Percentiles rank a stretch among this genome's conserved stretches.
phyloP scores from a whole-genome alignment of 108 stramenopile species.

The Pseudonitzschia delicatissima region DNA sequence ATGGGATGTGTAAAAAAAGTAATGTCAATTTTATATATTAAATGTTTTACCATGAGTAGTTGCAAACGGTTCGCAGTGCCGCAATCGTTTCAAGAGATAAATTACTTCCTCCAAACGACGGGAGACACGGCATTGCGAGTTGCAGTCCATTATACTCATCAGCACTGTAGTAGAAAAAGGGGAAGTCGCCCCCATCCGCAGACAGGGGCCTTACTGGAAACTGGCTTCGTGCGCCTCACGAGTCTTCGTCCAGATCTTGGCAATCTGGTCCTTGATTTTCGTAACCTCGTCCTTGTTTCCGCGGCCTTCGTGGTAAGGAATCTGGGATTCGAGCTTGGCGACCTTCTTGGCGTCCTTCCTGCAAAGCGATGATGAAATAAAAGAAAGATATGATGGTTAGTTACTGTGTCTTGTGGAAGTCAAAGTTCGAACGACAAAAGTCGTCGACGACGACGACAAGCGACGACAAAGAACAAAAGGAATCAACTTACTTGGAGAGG shows the following conservation, averaged over 20 bases:
- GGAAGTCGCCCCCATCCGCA: conserved; percentile 8
- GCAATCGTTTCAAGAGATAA: no score
- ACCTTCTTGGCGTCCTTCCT: conserved; percentile 90
- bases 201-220: conserved; percentile 9
- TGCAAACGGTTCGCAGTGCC: no score
- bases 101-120: no score
- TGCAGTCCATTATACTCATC: no score
- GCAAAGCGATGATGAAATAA: conserved; percentile 6
- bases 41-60: neutral
- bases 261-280: conserved; percentile 75
- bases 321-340: conserved; percentile 68
- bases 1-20: neutral
- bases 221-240: conserved; percentile 37
- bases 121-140: no score
- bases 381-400: conserved; percentile 21
- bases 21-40: neutral
- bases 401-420: neutral
- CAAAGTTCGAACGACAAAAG: neutral
- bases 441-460: neutral
- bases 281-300: conserved; percentile 78
- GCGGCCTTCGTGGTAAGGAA: conserved; percentile 83
- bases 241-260: conserved; percentile 66
- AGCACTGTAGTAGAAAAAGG: no score
- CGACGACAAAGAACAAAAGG: neutral
- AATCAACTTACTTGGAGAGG: conserved; percentile 62